Conservation (phyloP, 2,329 filamentous ascomycete species). For the Calonectria pteridis region DNA sequence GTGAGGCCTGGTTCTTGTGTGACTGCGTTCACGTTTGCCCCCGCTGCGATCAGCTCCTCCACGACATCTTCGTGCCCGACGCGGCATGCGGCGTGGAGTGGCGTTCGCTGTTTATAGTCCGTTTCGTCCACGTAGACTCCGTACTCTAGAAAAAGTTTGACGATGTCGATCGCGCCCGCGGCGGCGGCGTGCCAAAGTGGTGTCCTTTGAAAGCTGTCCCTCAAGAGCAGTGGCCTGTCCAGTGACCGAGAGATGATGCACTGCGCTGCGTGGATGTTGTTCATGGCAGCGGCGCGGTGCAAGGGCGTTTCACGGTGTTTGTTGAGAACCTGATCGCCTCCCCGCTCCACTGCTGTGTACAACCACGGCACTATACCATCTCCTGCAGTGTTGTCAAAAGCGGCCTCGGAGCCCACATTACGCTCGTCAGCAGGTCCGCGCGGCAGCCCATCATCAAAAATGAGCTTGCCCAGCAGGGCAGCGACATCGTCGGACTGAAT, state of each 20-base stretch:
- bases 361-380: neutral
- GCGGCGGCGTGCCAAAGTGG: neutral
- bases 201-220: neutral
- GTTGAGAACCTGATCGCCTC: neutral
- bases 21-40: neutral
- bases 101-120: neutral
- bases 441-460: neutral
- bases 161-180: neutral
- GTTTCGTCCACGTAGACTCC: neutral
- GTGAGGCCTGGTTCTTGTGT: neutral
- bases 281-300: conserved; percentile 2
- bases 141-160: neutral
- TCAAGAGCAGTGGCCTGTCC: neutral
- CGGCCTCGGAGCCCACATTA: neutral
- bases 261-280: neutral
- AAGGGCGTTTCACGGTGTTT: neutral
- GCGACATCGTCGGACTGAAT: neutral
- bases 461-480: neutral
- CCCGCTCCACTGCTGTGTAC: neutral
- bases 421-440: neutral
- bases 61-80: neutral
- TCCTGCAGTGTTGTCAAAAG: neutral
- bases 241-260: neutral
- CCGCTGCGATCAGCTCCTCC: neutral
- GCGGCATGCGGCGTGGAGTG: neutral